Evolutionary conservation across 2,329 filamentous ascomycete genomes (phyloP).

Genomic region (Sporothrix humicola): DNA sequence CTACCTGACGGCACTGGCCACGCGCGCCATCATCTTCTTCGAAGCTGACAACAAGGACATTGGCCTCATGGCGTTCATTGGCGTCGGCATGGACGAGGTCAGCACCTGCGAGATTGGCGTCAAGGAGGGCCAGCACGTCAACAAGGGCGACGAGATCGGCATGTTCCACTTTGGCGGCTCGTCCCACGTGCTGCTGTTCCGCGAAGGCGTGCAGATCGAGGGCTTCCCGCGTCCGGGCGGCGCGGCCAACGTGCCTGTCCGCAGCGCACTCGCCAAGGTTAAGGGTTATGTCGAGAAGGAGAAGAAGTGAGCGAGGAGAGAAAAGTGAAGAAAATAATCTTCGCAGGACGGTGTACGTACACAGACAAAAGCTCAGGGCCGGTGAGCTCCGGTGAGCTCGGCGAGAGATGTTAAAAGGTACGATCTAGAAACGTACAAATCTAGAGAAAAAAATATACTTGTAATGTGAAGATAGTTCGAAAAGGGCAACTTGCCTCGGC

Average conservation of each 20-base stretch:
- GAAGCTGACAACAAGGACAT: constrained; percentile 71
- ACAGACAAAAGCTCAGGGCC: neutral
- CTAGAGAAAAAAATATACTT: neutral
- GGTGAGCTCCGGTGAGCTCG: neutral
- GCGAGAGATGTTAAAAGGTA: neutral
- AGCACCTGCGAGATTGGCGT: constrained; percentile 75
- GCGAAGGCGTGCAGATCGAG: constrained; percentile 58
- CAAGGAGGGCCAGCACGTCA: constrained; percentile 66
- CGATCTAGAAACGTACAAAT: too few relatives aligned
- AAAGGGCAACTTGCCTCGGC: constrained; percentile 17
- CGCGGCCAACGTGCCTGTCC: constrained; percentile 45
- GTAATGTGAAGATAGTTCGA: neutral
- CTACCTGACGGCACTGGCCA: constrained; percentile 71
- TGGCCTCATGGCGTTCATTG: constrained; percentile 72
- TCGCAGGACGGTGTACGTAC: neutral
- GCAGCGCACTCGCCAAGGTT: constrained; percentile 43
- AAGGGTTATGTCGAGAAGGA: constrained; percentile 3
- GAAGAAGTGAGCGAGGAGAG: neutral
- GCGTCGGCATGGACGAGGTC: constrained; percentile 78
- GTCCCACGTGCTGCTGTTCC: constrained; percentile 71
- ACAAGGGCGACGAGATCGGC: constrained; percentile 73
- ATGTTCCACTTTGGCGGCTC: constrained; percentile 85
- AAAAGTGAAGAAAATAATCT: neutral
- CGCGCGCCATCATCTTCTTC: constrained; percentile 72
- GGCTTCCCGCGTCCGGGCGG: constrained; percentile 44